A percentile compares a stretch with the other conserved stretches of the same genome.
Evolutionary conservation across 495 filamentous ascomycete species (phyloP).

Genomic region (Penicillium roqueforti): DNA sequence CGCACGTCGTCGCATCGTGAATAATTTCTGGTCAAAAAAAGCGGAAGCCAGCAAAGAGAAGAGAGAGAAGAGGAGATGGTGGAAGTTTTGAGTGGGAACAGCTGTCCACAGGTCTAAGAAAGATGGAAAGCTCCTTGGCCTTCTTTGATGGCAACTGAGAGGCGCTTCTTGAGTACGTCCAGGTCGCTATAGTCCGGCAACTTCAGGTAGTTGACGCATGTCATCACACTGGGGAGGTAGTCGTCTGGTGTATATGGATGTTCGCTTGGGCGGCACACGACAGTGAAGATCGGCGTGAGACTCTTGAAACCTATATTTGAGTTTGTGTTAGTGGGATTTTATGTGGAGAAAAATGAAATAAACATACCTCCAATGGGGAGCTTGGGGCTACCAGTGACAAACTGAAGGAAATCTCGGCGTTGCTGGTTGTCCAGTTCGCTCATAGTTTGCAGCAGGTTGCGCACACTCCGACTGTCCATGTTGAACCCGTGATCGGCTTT

Average conservation of each 20-base stretch:
- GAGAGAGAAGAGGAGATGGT: not conserved
- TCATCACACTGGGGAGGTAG: conserved; percentile 98
- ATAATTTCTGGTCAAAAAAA: conserved; percentile 1
- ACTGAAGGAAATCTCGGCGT: conserved; percentile 94
- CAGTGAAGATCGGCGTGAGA: conserved; percentile 96
- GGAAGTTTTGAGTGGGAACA: not conserved
- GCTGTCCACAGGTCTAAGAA: conserved; percentile 49
- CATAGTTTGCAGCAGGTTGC: conserved; percentile 91
- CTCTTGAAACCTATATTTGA: conserved; percentile 85
- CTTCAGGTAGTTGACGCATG: conserved; percentile 98
- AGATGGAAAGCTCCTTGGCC: conserved; percentile 99
- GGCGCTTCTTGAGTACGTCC: conserved; percentile 66
- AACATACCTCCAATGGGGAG: conserved; percentile 92
- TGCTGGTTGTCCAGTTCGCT: conserved; percentile 72
- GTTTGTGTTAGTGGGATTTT: conserved; percentile 12
- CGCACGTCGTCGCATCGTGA: conserved; percentile 23
- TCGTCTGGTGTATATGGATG: conserved; percentile 92
- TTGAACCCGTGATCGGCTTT: conserved; percentile 99
- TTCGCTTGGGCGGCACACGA: conserved; percentile 97
- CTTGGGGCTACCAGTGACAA: conserved; percentile 97
- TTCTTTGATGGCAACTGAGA: conserved; percentile 86
- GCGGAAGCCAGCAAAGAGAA: not conserved
- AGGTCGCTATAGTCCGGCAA: conserved; percentile 89
- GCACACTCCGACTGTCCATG: conserved; percentile 96
- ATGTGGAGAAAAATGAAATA: conserved; percentile 16